These are phyloP conservation scores for Colletotrichum cuscutae DNA, from an alignment of 2,329 filamentous ascomycete species.

Conservation along the genomic window DNA sequence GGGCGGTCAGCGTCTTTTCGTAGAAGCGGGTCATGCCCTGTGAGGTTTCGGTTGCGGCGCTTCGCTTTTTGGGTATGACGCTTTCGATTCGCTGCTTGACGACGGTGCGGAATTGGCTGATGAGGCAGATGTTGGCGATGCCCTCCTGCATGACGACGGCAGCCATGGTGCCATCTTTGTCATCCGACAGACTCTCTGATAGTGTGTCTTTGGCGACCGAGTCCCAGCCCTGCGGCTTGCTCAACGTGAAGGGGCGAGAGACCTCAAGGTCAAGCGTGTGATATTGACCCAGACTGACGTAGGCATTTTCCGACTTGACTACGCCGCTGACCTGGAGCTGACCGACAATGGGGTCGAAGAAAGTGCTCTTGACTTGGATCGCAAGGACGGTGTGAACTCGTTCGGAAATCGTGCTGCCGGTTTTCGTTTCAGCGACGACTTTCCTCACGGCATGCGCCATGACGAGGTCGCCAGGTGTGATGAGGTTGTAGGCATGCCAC, in stretches of 20 bases:
- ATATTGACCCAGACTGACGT: slow-evolving; percentile 64
- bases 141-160: slow-evolving; percentile 96
- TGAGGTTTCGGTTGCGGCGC: slow-evolving; percentile 71
- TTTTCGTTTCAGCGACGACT: slow-evolving; percentile 58
- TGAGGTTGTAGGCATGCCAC: slow-evolving; percentile 73
- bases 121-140: slow-evolving; percentile 82
- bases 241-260: slow-evolving; percentile 86
- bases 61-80: slow-evolving; percentile 74
- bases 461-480: slow-evolving; percentile 62
- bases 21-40: slow-evolving; percentile 83
- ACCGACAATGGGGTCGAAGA: slow-evolving; percentile 67
- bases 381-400: slow-evolving; percentile 68
- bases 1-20: slow-evolving; percentile 77
- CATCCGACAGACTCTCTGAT: slow-evolving; percentile 80
- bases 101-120: slow-evolving; percentile 83
- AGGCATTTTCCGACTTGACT: slow-evolving; percentile 62
- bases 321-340: slow-evolving; percentile 66
- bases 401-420: slow-evolving; percentile 58
- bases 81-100: slow-evolving; percentile 77
- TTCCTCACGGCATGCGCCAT: slow-evolving; percentile 67
- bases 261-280: slow-evolving; percentile 84
- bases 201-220: slow-evolving; percentile 84
- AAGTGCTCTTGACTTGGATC: slow-evolving; percentile 65
- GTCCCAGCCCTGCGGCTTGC: slow-evolving; percentile 86
- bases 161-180: slow-evolving; percentile 83